Base-by-base conservation (phyloP, 2,329 filamentous ascomycete species). In the Cladophialophora chaetospira region DNA sequence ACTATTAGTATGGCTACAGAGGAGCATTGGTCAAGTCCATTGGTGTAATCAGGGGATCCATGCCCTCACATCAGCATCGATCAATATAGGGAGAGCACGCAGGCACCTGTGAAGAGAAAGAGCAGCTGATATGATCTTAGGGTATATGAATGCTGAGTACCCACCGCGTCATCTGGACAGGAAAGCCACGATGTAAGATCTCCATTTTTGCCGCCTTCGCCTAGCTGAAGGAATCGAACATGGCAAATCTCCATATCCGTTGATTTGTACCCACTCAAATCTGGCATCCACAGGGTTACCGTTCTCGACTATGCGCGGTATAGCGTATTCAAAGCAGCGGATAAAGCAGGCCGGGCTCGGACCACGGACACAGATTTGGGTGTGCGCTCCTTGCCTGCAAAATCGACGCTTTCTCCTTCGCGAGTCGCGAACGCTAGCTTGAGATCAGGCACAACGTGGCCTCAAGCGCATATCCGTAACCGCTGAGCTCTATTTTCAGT, bases 401-500 rank as follows among this genome's bases (percentile, higher is more conserved):
- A 9, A 38, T 17, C 28, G 45, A 38, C 23, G 35, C 40, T 52
- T n/a, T 51, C 46, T 23, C 31, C 33, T 44, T 48, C 42, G 35
- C 48, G 44, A 58, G 28, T 15, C 43, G 40, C 49, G 49, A 36
- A 44, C 50, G 36, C 11, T 17, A 15, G 29, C 23, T 51, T 46
- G 25, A 51, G 54, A 33, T 51, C 36, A 40, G 46, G 48, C 47
- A 44, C 28, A 40, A 48, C 31, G 26, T 35, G 55, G 43, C 29
- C 55, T 48, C 25, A 26, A 53, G 47, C 35, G 48, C 48, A 53
- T 38, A 44, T 36, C 43, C 43, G 47, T 29, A 57, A 35, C 31
- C 55, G 48, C 55, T 45, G 33, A 29, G 29, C 43, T 58, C 55
- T 58, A 58, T 53, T 53, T 53, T 53, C 55, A 53, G 55, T 50